These are phyloP conservation scores for Lactifluus piperatus DNA, from an alignment of 768 basidiomycete genomes.

Conservation along the genomic window DNA sequence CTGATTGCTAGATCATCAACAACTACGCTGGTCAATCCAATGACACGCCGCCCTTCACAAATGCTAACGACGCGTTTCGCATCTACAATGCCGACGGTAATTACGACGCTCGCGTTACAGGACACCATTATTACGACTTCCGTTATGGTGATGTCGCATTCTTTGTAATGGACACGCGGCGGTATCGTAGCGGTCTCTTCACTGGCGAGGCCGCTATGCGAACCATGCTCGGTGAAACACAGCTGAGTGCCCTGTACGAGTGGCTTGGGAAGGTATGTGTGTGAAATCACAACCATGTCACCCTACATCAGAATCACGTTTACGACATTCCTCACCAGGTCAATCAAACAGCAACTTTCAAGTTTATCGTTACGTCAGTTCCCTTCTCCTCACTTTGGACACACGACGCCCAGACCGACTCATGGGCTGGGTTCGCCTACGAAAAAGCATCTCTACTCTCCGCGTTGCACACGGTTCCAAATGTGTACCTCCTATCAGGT, in stretches of 20 bases:
- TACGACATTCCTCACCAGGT: slow-evolving; percentile 31
- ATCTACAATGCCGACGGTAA: slow-evolving; percentile 59
- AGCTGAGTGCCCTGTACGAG: slow-evolving; percentile 48
- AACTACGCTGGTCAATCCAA: slow-evolving; percentile 54
- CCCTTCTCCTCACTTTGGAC: slow-evolving; percentile 71
- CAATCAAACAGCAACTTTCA: slow-evolving; percentile 64
- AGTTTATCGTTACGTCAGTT: slow-evolving; percentile 67
- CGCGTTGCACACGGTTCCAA: slow-evolving; percentile 56
- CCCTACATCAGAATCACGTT: not conserved
- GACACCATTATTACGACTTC: slow-evolving; percentile 51
- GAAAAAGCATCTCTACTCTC: slow-evolving; percentile 54
- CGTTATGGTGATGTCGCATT: slow-evolving; percentile 60
- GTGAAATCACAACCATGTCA: not conserved
- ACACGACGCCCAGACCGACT: slow-evolving; percentile 50
- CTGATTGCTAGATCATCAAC: slow-evolving; percentile 43
- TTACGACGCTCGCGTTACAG: slow-evolving; percentile 40
- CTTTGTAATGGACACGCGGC: slow-evolving; percentile 70
- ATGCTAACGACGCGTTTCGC: slow-evolving; percentile 49
- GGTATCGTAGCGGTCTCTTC: slow-evolving; percentile 41
- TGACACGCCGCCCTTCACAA: slow-evolving; percentile 46
- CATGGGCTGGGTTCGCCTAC: slow-evolving; percentile 55
- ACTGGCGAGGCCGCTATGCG: slow-evolving; percentile 31
- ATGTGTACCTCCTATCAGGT: slow-evolving; percentile 60
- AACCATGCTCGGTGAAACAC: slow-evolving; percentile 64
- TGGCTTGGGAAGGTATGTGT: slow-evolving; percentile 49